Base-by-base conservation (phyloP, 345 rosid genomes). In the Brassica carinata region DNA sequence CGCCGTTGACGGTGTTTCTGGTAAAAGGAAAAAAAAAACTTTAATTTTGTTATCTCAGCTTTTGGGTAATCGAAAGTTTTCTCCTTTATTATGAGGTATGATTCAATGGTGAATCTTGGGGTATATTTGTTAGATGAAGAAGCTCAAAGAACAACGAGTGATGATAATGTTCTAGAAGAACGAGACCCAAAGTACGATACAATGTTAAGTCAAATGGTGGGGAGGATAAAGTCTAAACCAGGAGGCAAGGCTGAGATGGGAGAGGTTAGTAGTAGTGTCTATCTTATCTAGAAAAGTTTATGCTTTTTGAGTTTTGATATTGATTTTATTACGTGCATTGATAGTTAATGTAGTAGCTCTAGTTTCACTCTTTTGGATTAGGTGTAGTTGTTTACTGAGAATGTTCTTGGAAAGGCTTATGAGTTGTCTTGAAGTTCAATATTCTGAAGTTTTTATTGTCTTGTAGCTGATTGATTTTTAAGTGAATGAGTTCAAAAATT, bases 241-340 rank as follows among this genome's bases (percentile, higher is more conserved):
- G 99, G 97, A 72, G 97, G 98, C 34, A 88, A 87, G 81, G 90
- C 76, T 38, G 94, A 92, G 88, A 96, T 87, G 87, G 97, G 97
- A 29, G 98, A 94, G 94, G 99, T 94, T 59, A 85, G 94, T 75
- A 72, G 58, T 15, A 29, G 11, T 81, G 26, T 57, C 4, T 13
- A 18, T 64, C 57, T 19, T 15, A 36, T 66, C 15, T 64, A 23
- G 14, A 29, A 0, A 61, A 40, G 64, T 68, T 3, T 63, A 34
- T 66, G 7, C 45, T 10, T 59, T 59, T 58, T 38, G 23, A 23
- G 5, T 26, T 8, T 31, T 70, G 14, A 71, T 31, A 63, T 13
- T 0, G 67, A 7, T 53, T 0, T 40, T 53, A 18, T 15, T 72
- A 14, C 23, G 5, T 62, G n/a, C 2, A 34, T 15, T 53, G 43